Base-by-base conservation (phyloP, 371 early-diverging fungal species). In the Mucor indicus region DNA sequence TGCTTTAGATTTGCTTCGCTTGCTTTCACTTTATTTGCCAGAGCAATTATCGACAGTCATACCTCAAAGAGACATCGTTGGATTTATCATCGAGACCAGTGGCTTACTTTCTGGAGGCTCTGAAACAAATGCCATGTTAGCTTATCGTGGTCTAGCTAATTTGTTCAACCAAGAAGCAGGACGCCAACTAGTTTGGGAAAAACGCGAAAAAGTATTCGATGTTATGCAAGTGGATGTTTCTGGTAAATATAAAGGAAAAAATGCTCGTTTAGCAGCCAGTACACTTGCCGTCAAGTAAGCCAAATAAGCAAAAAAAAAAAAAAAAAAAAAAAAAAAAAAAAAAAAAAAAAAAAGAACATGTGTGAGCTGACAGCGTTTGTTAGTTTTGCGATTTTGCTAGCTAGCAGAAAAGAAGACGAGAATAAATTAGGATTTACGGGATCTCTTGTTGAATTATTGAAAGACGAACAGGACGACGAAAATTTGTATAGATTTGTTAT, bases 1-100 rank as follows among this genome's bases (percentile, higher is more conserved):
- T 44, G 90, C 81, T 3, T 65, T 96, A 39, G 97, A 96, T 54
- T 59, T 95, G 13, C 56, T 95, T 16, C 86, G 97, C 3, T 67
- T 95, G 8, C 49, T 77, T 4, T 75, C 82, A 0, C 58, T 89
- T 4, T 66, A 81, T 41, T 69, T 79, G 7, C 69, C 79, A 15
- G 45, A 62, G 4, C 37, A 61, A 10, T 16, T 60, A 16, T 33
- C 48, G 15, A 24, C 59, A 37, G 47, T 46, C 16, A 35, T 60
- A n/a, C 57, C 62, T 21, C 31, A 55, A 35, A 38, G 42, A 25
- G 20, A 55, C 30, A 38, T 53, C n/a, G 51, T 50, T 21, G 56
- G 47, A 0, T 53, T 86, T 25, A 40, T 84, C n/a, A 44, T 43
- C 13, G n/a, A 56, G 40, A 46, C 56, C 24, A 45, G 70, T 57